Evolutionary conservation across 139 green algal genomes (phyloP).

Genomic region (Zygnema circumcarinatum): DNA sequence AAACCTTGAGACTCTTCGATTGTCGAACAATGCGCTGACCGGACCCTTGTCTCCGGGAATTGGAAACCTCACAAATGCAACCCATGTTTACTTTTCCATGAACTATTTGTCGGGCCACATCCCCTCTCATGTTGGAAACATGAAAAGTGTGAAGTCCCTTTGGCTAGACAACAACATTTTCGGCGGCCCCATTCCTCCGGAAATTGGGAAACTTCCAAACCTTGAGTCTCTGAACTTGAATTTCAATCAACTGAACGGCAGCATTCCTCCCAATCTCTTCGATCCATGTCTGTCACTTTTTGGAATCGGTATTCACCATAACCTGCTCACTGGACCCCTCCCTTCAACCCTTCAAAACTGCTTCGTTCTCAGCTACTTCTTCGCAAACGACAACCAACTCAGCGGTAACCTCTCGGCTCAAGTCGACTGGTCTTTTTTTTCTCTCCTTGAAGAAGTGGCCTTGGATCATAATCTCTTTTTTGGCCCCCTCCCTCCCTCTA

Average conservation of each 20-base stretch:
- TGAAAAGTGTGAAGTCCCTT: slow-evolving; percentile 10
- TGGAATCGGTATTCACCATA: not conserved
- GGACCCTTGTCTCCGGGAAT: slow-evolving; percentile 3
- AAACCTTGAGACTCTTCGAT: not conserved
- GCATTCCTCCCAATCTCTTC: not conserved
- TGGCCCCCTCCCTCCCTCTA: not conserved
- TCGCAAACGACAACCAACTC: not conserved
- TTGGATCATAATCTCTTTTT: not conserved
- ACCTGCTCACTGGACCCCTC: slow-evolving; percentile 25
- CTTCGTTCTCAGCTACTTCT: not conserved
- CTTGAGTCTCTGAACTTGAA: not conserved
- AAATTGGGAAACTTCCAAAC: slow-evolving; percentile 12
- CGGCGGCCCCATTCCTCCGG: slow-evolving; percentile 24
- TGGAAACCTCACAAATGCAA: not conserved
- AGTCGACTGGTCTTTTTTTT: not conserved
- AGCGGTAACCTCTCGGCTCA: not conserved
- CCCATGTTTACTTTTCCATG: not conserved
- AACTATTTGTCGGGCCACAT: slow-evolving; percentile 16
- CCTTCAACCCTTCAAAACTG: slow-evolving; percentile 4
- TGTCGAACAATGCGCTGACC: slow-evolving; percentile 10
- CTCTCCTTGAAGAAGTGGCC: not conserved
- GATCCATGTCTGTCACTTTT: not conserved
- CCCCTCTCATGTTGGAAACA: not conserved
- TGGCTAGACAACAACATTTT: slow-evolving; percentile 34
- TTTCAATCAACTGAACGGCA: not conserved